A percentile compares a stretch with the other conserved stretches of the same genome.
phyloP scores from a whole-genome alignment of 2,329 filamentous ascomycete genomes.

The Lecanicillium sp. region DNA sequence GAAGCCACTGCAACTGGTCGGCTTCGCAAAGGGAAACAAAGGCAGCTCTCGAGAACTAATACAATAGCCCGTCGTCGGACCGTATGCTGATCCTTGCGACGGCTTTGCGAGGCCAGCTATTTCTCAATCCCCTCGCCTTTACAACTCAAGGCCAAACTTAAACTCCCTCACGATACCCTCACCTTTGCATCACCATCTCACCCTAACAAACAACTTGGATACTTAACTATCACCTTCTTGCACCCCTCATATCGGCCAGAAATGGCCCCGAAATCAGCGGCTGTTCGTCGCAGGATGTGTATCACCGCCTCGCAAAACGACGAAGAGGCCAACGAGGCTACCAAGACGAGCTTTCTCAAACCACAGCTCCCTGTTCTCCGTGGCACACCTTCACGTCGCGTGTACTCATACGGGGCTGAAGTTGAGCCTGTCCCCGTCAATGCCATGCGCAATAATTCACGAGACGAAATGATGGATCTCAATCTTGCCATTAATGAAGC shows the following conservation, averaged over 20 bases:
- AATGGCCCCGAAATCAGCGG: slow-evolving; percentile 12
- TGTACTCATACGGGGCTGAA: slow-evolving; percentile 30
- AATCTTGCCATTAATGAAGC: slow-evolving; percentile 21
- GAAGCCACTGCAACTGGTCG: slow-evolving; percentile 6
- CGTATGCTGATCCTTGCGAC: background rate
- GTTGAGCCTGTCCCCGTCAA: slow-evolving; percentile 22
- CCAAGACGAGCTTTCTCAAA: slow-evolving; percentile 12
- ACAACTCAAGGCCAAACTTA: too few relatives aligned
- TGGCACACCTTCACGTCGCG: slow-evolving; percentile 26
- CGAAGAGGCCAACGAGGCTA: slow-evolving; percentile 4
- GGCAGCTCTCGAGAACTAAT: background rate
- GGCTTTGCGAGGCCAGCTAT: background rate
- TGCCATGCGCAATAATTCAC: slow-evolving; percentile 9
- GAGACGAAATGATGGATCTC: slow-evolving; percentile 15
- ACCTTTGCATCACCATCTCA: background rate
- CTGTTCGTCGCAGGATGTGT: slow-evolving; percentile 1
- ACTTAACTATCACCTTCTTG: too few relatives aligned
- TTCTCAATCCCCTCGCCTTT: too few relatives aligned
- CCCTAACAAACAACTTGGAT: too few relatives aligned
- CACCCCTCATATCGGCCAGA: too few relatives aligned
- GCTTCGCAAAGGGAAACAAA: slow-evolving; percentile 9
- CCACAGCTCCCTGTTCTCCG: slow-evolving; percentile 17
- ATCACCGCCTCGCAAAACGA: background rate
- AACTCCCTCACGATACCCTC: background rate
- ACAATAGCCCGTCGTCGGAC: background rate